Evolutionary conservation across 2,329 filamentous ascomycete species (phyloP), one percentile per base, ranked within the genome.

Genomic region (Ascochyta fabae): DNA sequence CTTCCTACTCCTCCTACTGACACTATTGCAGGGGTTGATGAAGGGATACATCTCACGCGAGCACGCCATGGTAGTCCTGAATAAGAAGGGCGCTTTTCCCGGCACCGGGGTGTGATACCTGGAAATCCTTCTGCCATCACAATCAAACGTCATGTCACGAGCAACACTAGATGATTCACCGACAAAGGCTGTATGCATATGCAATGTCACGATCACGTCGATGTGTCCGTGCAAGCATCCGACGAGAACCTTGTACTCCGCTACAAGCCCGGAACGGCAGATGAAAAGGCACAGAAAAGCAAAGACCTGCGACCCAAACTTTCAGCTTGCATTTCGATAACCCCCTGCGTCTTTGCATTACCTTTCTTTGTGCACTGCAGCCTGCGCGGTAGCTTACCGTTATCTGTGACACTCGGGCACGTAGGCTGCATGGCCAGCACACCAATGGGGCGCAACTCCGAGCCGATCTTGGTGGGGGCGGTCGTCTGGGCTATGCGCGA

Each of bases 1-100:
- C 6, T 16, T 16, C 10, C 10, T 3, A 5, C 1, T 16, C n/a
- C 12, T 34, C 27, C 29, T 31, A 60, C 65, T 75, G 49, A 74
- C 58, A 10, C 31, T 39, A 19, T 38, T 35, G 40, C 64, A 96
- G 92, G 90, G 90, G 56, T 82, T 95, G 23, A 96, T 99, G 91
- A 99, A 98, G 78, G 95, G 96, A 36, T 99, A 99, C 77, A 99
- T 99, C 65, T 89, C 94, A 29, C 89, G 94, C 50, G 93, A 96
- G 65, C 87, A 90, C 65, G 90, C 89, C 31, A 93, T 93, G 64
- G 90, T 99, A 26, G 95, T 99, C 19, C 79, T 99, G 53, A 97
- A 92, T 75, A 98, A 97, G 77, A 90, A 85, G 55, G 92, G 91
- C 42, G 94, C 95, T 2, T 99, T 99, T 71, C 95, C 96, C 0